Base-by-base conservation (phyloP, 768 basidiomycete genomes). In the Phylloporus sp. region DNA sequence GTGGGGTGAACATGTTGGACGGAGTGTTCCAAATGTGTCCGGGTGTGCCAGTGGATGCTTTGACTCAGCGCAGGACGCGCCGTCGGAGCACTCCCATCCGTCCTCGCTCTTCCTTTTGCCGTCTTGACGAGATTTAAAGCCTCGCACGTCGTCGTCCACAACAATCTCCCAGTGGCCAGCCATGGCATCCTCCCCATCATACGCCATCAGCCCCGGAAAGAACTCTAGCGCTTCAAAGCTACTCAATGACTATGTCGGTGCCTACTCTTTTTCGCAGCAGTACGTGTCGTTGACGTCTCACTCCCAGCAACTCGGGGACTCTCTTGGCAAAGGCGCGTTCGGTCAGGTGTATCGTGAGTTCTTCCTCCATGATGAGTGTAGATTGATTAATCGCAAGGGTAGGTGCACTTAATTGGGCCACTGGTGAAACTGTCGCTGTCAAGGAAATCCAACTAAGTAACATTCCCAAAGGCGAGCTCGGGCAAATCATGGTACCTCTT, bases 391-490 rank as follows among this genome's bases (percentile, higher is more conserved):
- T 84, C 36, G 41, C 34, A 14, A 34, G 38, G 13, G 28, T 54
- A 90, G 89, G 89, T 55, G 89, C 88, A 38, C 71, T 95, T 61
- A 94, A 95, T 59, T 93, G 91, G 86, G 86, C 89, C 14, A 97
- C 92, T 21, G 96, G 96, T 21, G 96, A 98, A 72, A 96, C 95
- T 3, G 95, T 98, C 33, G 96, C 96, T 3, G 87, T 99, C 61
- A 99, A 99, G 76, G 94, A 97, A 68, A 95, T 99, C 56, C 87
- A 90, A 64, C 70, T 99, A 51, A 86, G 83, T 66, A 93, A 90
- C 65, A 94, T 99, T 49, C 89, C 94, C 4, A 90, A 91, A 65
- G 80, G 82, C 45, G 93, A 97, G 64, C 78, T 99, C 31, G 86
- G 88, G 17, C 94, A 98, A 70, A 97, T 99, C 62, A 98, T 98